Percentiles rank a stretch among this genome's conserved stretches.
These are phyloP conservation scores for Carex arenaria DNA, from an alignment of 202 grass and related monocot species.

Conservation along the genomic window DNA sequence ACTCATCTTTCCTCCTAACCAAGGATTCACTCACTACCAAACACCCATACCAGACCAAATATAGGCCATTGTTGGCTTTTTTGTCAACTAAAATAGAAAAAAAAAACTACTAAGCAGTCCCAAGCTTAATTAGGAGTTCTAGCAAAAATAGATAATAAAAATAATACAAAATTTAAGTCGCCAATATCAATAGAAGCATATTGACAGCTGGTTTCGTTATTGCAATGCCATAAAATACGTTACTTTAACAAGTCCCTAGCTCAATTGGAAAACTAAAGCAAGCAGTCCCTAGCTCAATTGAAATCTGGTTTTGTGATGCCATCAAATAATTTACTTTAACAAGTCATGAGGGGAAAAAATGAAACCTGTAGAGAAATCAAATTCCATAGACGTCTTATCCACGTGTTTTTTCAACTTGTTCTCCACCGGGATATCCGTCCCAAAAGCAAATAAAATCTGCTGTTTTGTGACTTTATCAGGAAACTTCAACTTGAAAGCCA, in stretches of 20 bases:
- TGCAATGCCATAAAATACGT: not conserved
- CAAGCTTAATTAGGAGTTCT: not conserved
- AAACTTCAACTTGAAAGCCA: constrained; percentile 68
- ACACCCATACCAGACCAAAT: not conserved
- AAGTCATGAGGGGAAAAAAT: not conserved
- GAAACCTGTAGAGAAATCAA: constrained; percentile 89
- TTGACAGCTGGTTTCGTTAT: not conserved
- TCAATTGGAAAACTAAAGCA: not conserved
- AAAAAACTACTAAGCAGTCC: not conserved
- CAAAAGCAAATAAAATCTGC: constrained; percentile 62
- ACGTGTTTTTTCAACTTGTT: constrained; percentile 53
- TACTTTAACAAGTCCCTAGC: not conserved
- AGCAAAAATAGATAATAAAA: not conserved
- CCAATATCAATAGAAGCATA: not conserved
- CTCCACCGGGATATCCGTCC: constrained; percentile 54
- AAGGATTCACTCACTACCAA: not conserved
- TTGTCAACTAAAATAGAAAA: not conserved
- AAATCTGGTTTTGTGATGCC: not conserved
- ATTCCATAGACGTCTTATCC: constrained; percentile 60
- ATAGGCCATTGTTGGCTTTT: not conserved
- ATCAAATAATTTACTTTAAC: not conserved
- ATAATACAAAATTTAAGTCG: not conserved
- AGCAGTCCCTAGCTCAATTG: not conserved
- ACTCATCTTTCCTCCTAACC: not conserved
- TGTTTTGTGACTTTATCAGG: constrained; percentile 37